Evolutionary conservation across 345 rosid genomes (phyloP).

Genomic region (Aethionema arabicum): DNA sequence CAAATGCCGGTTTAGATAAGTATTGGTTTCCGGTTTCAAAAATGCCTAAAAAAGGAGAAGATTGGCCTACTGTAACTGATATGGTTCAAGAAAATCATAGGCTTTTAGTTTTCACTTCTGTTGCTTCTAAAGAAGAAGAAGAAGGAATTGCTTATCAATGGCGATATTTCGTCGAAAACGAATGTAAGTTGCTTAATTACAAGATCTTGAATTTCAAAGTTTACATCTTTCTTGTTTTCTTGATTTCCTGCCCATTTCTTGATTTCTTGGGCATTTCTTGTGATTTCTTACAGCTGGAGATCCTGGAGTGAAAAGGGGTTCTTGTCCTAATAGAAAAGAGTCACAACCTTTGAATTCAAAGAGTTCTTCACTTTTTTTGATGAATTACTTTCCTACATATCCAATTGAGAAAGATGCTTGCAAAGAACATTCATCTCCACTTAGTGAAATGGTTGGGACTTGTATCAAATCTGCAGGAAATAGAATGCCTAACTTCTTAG

Average conservation of each 20-base stretch:
- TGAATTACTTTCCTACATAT: conserved; percentile 87
- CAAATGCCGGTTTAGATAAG: conserved; percentile 77
- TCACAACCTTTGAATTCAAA: conserved; percentile 66
- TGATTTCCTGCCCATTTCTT: conserved; percentile 6
- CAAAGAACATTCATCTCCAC: conserved; percentile 84
- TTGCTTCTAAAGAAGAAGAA: conserved; percentile 88
- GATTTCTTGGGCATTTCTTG: conserved; percentile 3
- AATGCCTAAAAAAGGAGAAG: conserved; percentile 93
- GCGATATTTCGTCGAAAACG: conserved; percentile 90
- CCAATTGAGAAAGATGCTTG: conserved; percentile 88
- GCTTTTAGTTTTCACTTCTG: conserved; percentile 88
- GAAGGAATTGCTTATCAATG: conserved; percentile 98
- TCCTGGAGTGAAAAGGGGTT: conserved; percentile 85
- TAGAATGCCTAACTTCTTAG: conserved; percentile 82
- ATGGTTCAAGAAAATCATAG: conserved; percentile 83
- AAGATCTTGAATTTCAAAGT: background rate
- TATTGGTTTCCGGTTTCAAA: conserved; percentile 83
- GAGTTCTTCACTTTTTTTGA: conserved; percentile 71
- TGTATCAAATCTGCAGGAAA: conserved; percentile 85
- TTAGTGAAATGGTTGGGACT: conserved; percentile 82
- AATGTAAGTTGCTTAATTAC: conserved; percentile 43
- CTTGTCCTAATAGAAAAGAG: conserved; percentile 89
- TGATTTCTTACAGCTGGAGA: conserved; percentile 75
- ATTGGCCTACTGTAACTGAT: conserved; percentile 92
- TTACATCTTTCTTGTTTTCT: background rate